phyloP scores from a whole-genome alignment of 805 yeast genomes.

The Teunomyces pallodes region DNA sequence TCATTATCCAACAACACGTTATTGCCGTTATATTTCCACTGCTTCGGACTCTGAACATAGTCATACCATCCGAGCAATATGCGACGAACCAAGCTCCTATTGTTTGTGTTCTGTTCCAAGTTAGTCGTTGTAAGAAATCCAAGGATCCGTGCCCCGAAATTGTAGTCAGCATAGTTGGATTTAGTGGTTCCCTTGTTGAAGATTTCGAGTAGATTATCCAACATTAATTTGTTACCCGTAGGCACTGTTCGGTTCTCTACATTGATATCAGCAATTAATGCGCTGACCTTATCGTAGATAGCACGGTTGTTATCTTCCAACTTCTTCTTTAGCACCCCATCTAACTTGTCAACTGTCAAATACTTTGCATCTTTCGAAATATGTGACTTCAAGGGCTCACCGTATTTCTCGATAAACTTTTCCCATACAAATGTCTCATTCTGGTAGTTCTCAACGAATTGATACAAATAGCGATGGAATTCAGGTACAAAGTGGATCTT shows the following conservation, averaged over 20 bases:
- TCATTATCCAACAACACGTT: conserved; percentile 35
- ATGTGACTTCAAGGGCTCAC: conserved; percentile 13
- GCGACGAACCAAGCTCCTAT: conserved; percentile 22
- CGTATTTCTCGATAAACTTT: conserved; percentile 19
- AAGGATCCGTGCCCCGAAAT: conserved; percentile 35
- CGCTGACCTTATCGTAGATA: conserved; percentile 22
- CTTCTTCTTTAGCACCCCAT: conserved; percentile 18
- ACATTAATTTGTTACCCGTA: conserved; percentile 19
- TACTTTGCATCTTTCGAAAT: conserved; percentile 8
- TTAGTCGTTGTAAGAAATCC: conserved; percentile 38
- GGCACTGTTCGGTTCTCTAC: conserved; percentile 8
- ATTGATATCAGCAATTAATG: conserved; percentile 24
- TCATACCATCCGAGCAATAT: conserved; percentile 42
- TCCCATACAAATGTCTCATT: conserved; percentile 21
- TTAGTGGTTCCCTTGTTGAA: conserved; percentile 34
- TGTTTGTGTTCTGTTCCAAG: background rate
- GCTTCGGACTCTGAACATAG: conserved; percentile 19
- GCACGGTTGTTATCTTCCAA: conserved; percentile 22
- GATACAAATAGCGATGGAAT: conserved; percentile 33
- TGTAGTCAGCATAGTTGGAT: conserved; percentile 40
- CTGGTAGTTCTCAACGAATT: conserved; percentile 28
- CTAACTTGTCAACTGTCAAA: conserved; percentile 21
- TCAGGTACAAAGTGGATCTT: conserved; percentile 40
- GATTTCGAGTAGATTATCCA: conserved; percentile 28
- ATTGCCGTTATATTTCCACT: conserved; percentile 38